These are phyloP conservation scores for Sanghuangporus weigelae DNA, from an alignment of 1,284 basidiomycete species.

Conservation along the genomic window DNA sequence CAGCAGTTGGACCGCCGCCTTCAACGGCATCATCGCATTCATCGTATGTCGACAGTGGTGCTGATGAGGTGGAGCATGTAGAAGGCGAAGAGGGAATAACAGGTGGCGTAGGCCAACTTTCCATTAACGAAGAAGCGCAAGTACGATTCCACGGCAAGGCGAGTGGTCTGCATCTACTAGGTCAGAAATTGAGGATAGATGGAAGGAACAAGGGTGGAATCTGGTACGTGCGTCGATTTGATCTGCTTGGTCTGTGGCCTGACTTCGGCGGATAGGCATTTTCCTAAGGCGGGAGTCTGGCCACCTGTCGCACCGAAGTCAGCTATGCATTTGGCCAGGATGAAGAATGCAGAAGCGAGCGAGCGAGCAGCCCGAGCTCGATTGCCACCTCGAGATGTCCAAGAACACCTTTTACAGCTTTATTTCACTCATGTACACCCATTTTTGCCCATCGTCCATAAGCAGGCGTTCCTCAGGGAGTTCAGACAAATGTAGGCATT, in stretches of 20 bases:
- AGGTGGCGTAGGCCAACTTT: constrained; percentile 77
- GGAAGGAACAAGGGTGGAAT: constrained; percentile 72
- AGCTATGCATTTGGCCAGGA: constrained; percentile 16
- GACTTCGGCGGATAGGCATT: constrained; percentile 45
- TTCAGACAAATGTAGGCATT: constrained; percentile 41
- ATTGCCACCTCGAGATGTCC: constrained; percentile 51
- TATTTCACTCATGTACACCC: constrained; percentile 81
- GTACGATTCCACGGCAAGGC: constrained; percentile 77
- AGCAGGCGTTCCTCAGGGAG: constrained; percentile 59
- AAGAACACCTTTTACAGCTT: constrained; percentile 65
- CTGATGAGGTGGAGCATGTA: constrained; percentile 7
- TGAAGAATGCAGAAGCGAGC: constrained; percentile 30
- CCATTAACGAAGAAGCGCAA: constrained; percentile 78
- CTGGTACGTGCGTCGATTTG: constrained; percentile 43
- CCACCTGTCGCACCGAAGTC: constrained; percentile 49
- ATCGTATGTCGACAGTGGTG: constrained; percentile 1
- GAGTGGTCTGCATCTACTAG: constrained; percentile 74
- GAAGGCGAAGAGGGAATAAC: constrained; percentile 38
- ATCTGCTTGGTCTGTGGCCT: constrained; percentile 12
- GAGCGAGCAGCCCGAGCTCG: constrained; percentile 29
- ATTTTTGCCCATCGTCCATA: constrained; percentile 67
- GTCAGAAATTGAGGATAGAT: constrained; percentile 53
- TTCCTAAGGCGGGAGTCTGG: constrained; percentile 81
- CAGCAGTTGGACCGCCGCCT: not conserved
- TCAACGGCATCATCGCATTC: not conserved